phyloP scores from a whole-genome alignment of 2,329 filamentous ascomycete genomes.

The Cryphonectria carpinicola region DNA sequence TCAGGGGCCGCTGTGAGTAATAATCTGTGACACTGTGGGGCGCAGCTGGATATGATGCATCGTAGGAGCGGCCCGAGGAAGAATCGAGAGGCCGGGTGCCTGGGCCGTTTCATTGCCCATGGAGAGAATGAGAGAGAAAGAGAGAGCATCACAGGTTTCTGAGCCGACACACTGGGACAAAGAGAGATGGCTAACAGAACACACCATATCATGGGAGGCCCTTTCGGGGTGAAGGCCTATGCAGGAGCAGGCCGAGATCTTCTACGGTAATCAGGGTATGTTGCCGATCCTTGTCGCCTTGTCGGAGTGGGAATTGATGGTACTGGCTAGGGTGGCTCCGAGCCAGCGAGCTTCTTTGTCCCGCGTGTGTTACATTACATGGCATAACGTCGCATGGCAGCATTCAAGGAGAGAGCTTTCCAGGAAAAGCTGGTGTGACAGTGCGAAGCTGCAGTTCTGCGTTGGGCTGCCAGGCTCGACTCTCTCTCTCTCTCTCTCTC shows the following conservation, averaged over 20 bases:
- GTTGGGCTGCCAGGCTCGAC: background rate
- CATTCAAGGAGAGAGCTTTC: background rate
- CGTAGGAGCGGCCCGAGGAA: conserved; percentile 21
- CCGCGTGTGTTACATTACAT: conserved; percentile 11
- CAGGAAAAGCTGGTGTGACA: conserved; percentile 1
- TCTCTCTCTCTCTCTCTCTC: background rate
- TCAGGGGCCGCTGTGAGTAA: conserved; percentile 22
- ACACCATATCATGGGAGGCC: background rate
- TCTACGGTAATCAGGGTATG: background rate
- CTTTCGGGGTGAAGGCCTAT: background rate
- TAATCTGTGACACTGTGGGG: conserved; percentile 23
- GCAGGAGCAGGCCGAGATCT: background rate
- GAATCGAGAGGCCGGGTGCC: background rate
- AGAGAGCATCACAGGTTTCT: background rate
- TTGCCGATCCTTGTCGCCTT: conserved; percentile 6
- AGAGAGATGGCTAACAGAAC: background rate
- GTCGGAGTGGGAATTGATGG: background rate
- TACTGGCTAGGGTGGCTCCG: background rate
- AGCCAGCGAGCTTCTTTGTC: background rate
- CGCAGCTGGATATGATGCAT: conserved; percentile 17
- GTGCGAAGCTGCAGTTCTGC: background rate
- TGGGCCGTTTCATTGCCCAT: background rate
- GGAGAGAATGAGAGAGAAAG: background rate
- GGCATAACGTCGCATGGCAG: conserved; percentile 15
- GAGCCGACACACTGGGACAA: background rate